Evolutionary conservation across 1,284 basidiomycete genomes (phyloP), one percentile per base, ranked within the genome.

Genomic region (Sanghuangporus sanghuang): DNA sequence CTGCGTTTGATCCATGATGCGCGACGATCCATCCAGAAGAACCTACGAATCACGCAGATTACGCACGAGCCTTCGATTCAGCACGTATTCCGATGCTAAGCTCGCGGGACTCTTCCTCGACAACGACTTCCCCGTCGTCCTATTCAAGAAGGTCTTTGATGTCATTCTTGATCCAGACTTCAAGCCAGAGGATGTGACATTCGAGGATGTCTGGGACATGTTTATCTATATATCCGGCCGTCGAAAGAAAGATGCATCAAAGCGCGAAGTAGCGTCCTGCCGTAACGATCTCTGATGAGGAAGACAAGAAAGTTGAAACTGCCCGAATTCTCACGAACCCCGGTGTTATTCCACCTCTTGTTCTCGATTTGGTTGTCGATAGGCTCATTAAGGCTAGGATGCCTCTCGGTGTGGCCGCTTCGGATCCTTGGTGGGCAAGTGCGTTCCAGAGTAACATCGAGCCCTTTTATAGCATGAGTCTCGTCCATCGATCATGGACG

Each of bases 401-500:
- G 16, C 58, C 58, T 8, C 46, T 60, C 6, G 44, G 21, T 21
- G 23, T 60, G 12, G 21, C 38, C 23, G 48, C 58, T 8, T 27
- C 16, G 21, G 32, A 60, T 12, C 23, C 18, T 2, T 38, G 48
- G 14, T 50, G 44, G 42, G 8, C n/a, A 18, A 32, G 14, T 16
- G 58, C 58, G 3, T 49, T 50, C 32, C 27, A 32, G 12, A 23
- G 50, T 14, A 46, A 52, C 11, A 52, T 46, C 7, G 58, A 36
- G 16, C 58, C n/a, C 11, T 50, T 60, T 7, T 35, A 21, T 11
- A 50, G 21, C 16, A 49, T 60, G 58, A 32, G 21, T 8, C 58
- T 60, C 58, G 48, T 39, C 5, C 57, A 59, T 59, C 40, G 40
- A 36, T 59, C 57, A 12, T 49, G 39, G 39, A 59, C 57, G 7